Evolutionary conservation across 768 basidiomycete genomes (phyloP), one percentile per base, ranked within the genome.

Genomic region (Hygrocybe punicea): DNA sequence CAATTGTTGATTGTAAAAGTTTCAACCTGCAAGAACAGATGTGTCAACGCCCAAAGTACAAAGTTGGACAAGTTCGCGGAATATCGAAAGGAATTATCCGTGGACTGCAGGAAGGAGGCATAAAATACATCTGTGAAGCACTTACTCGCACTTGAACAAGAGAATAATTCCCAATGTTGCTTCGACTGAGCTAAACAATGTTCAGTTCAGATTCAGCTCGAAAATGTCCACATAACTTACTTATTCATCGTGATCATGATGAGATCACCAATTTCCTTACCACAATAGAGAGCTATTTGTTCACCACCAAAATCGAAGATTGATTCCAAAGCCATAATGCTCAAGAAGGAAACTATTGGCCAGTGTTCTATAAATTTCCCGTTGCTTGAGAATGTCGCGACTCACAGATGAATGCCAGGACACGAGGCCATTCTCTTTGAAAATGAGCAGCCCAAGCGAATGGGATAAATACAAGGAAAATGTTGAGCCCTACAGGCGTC

Each of bases 111-210:
- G n/a, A n/a, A n/a, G n/a, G n/a, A n/a, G n/a, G n/a, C n/a, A 7
- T 34, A 21, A 10, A 44, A 29, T 11, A 42, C 11, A 42, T 13
- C n/a, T 21, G 11, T 13, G 24, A 49, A 37, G 6, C 11, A 79
- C 84, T 70, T 62, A 87, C 84, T 89, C 82, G 82, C 86, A 86
- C 69, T 80, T 82, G n/a, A 66, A 60, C n/a, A 90, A 70, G 16
- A 90, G 73, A 55, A 89, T 80, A 51, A 89, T 84, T 0, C 85
- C 85, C 5, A 91, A 71, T 0, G 85, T 85, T 0, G 82, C 87
- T 70, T 91, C 89, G 1, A 91, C 85, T 7, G 81, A 73, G 64
- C 86, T 89, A 55, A 3, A 23, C 10, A 56, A 44, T 29, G 11
- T 48, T 58, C 33, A 63, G n/a, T n/a, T 8, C 11, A 29, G 16